These are phyloP conservation scores for Colletotrichum lentis DNA, from an alignment of 2,329 filamentous ascomycete genomes.

Conservation along the genomic window DNA sequence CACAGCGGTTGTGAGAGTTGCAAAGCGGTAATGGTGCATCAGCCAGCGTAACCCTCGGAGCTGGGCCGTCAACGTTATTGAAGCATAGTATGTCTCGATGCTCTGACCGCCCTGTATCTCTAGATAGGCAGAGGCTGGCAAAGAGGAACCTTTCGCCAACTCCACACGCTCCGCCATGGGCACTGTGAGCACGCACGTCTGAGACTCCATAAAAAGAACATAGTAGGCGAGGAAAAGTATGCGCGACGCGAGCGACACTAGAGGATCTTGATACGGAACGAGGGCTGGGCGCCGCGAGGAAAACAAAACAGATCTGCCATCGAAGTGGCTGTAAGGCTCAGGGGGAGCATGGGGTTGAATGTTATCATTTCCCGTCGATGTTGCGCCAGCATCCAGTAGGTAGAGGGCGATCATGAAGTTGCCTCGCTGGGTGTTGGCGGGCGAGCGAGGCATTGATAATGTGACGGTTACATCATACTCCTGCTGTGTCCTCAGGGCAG, in stretches of 20 bases:
- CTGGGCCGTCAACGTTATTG: constrained; percentile 74
- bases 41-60: constrained; percentile 81
- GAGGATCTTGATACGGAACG: constrained; percentile 78
- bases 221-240: constrained; percentile 73
- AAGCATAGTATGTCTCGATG: constrained; percentile 79
- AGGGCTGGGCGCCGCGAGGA: constrained; percentile 78
- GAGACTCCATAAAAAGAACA: constrained; percentile 69
- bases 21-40: constrained; percentile 84
- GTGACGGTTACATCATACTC: constrained; percentile 84
- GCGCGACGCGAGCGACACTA: constrained; percentile 69
- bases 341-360: constrained; percentile 34
- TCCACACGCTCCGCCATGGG: constrained; percentile 76
- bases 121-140: constrained; percentile 59
- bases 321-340: constrained; percentile 49
- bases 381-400: constrained; percentile 62
- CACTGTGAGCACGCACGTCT: constrained; percentile 71
- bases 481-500: constrained; percentile 73
- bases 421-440: constrained; percentile 76
- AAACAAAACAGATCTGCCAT: constrained; percentile 58
- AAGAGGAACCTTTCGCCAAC: constrained; percentile 59
- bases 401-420: constrained; percentile 94
- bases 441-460: constrained; percentile 80
- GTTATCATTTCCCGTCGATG: constrained; percentile 39
- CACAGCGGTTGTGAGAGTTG: constrained; percentile 74
- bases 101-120: constrained; percentile 74